A percentile compares a stretch with the other conserved stretches of the same genome.
phyloP scores from a whole-genome alignment of 495 filamentous ascomycete genomes.

The Margaritispora aquatica region DNA sequence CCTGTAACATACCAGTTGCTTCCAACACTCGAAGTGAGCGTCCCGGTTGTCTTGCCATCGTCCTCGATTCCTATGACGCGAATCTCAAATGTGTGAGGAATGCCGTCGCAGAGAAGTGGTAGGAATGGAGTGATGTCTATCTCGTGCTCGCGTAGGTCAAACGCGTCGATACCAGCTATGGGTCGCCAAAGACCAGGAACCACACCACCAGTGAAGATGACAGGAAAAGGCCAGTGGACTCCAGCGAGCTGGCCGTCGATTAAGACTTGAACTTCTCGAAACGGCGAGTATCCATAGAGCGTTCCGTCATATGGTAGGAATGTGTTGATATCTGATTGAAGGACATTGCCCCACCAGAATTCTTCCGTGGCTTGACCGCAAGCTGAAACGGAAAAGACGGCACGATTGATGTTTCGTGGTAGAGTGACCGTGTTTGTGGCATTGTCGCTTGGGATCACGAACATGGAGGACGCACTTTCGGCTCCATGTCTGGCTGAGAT shows the following conservation, averaged over 20 bases:
- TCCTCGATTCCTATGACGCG: conserved; percentile 58
- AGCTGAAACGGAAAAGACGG: conserved; percentile 69
- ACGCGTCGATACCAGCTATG: conserved; percentile 78
- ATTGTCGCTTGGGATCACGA: conserved; percentile 59
- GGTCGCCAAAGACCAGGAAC: conserved; percentile 78
- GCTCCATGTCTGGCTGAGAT: conserved; percentile 58
- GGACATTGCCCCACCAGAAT: conserved; percentile 86
- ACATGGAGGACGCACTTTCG: conserved; percentile 54
- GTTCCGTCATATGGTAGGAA: conserved; percentile 51
- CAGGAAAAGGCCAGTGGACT: conserved; percentile 77
- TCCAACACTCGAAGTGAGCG: conserved; percentile 54
- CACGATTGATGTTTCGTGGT: conserved; percentile 57
- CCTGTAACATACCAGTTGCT: conserved; percentile 78
- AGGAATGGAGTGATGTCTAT: conserved; percentile 82
- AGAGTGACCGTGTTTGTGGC: conserved; percentile 53
- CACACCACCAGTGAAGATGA: conserved; percentile 86
- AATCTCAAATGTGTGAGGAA: conserved; percentile 65
- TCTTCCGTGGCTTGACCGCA: conserved; percentile 76
- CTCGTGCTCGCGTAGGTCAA: conserved; percentile 74
- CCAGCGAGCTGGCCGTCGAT: conserved; percentile 74
- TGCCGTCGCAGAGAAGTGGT: conserved; percentile 58
- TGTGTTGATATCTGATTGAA: conserved; percentile 53
- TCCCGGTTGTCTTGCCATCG: conserved; percentile 31
- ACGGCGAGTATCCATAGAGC: conserved; percentile 68
- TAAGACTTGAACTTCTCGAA: conserved; percentile 74